phyloP scores from a whole-genome alignment of 2,329 filamentous ascomycete genomes.

The Fusarium illudens region DNA sequence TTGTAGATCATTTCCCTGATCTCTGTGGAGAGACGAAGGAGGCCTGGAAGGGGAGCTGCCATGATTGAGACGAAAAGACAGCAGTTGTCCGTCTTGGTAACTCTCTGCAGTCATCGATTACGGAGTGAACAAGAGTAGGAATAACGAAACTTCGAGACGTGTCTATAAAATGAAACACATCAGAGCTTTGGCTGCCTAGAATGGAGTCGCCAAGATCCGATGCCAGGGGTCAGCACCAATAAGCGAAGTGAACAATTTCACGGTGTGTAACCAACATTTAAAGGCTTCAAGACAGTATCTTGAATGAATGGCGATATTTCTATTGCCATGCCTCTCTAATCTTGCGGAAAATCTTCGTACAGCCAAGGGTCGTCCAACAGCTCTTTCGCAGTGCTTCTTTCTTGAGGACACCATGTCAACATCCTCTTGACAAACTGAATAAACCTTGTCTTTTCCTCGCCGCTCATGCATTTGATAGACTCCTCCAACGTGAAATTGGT shows the following conservation, averaged over 20 bases:
- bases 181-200: neutral
- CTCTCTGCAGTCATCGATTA: neutral
- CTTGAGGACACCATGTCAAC: constrained; percentile 5
- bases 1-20: constrained; percentile 8
- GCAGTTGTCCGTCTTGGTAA: neutral
- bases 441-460: constrained; percentile 10
- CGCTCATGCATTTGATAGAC: neutral
- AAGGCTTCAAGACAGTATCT: too few species aligned
- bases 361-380: constrained; percentile 16
- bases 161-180: neutral
- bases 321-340: too few species aligned
- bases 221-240: neutral
- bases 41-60: neutral
- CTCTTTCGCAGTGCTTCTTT: constrained; percentile 11
- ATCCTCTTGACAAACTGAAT: constrained; percentile 15
- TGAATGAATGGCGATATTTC: too few species aligned
- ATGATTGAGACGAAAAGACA: neutral
- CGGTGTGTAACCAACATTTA: neutral
- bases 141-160: neutral
- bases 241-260: neutral
- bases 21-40: constrained; percentile 4
- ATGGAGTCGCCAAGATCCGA: neutral
- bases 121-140: neutral
- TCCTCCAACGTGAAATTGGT: neutral
- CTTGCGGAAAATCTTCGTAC: constrained; percentile 9